Evolutionary conservation across 1,284 basidiomycete species (phyloP), one percentile per base, ranked within the genome.

Genomic region (Lignosus rhinocerotis): DNA sequence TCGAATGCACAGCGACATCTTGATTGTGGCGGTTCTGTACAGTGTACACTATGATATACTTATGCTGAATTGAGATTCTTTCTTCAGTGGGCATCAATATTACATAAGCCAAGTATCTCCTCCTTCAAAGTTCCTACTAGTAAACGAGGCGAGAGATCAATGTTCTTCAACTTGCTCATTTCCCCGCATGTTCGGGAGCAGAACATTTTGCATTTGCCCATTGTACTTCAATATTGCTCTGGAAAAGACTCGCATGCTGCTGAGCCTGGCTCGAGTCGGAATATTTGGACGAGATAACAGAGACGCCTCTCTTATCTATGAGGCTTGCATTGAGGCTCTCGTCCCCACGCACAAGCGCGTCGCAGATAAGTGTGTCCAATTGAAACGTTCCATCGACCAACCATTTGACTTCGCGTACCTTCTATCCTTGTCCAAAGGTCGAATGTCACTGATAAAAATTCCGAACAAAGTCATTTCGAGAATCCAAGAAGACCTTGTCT

Each of bases 301-400:
- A 48, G n/a, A 48, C 30, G 32, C 47, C 47, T 38, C 47, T 34
- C 48, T 50, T 50, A 50, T 50, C 48, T 32, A 6, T 4, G 48
- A 32, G 19, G 19, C 11, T 39, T 33, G 19, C 12, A 30, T 25
- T 38, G 42, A 32, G 34, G 30, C 21, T 33, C 42, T 45, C n/a
- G 19, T 19, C 17, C 43, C 14, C 17, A 31, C 34, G 16, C 39
- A 21, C 6, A 36, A 41, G 33, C 53, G 47, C 38, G 47, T 55
- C 44, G 45, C 11, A 55, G 47, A 55, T 55, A 55, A 55, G 53
- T 50, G 39, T 12, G 21, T 55, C 19, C 16, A 42, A 14, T 21
- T 39, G 48, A 48, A 43, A 21, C 36, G 10, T 38, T 34, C 47
- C 38, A 34, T 48, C 30, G 11, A 34, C 10, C 31, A 33, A 33